Percentiles rank a stretch among this genome's conserved stretches.
These are phyloP conservation scores for Fusarium albosuccineum DNA, from an alignment of 2,329 filamentous ascomycete species.

Conservation along the genomic window DNA sequence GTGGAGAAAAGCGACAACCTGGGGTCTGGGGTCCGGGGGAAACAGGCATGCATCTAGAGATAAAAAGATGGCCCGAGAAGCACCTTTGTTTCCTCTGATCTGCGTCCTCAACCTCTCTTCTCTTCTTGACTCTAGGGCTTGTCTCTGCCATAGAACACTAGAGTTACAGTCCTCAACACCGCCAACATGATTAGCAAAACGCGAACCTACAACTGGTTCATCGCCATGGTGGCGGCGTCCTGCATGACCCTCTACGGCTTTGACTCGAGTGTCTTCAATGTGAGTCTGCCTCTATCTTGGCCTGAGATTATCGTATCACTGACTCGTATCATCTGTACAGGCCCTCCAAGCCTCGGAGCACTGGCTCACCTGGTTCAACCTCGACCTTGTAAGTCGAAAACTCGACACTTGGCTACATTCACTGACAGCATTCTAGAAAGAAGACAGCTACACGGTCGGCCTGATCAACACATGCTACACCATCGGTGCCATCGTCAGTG, in stretches of 20 bases:
- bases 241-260: conserved; percentile 83
- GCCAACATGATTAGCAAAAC: conserved; percentile 53
- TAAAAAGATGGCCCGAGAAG: conserved; percentile 37
- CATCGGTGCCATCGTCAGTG: conserved; percentile 76
- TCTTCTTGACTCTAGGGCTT: neutral
- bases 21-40: conserved; percentile 38
- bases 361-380: conserved; percentile 74
- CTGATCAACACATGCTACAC: conserved; percentile 77
- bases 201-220: conserved; percentile 60
- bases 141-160: neutral
- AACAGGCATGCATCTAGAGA: conserved; percentile 26
- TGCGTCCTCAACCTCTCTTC: conserved; percentile 12
- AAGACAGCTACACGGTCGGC: conserved; percentile 60
- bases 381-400: conserved; percentile 51
- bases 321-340: conserved; percentile 21
- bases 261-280: conserved; percentile 79
- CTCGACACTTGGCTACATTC: neutral
- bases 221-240: conserved; percentile 76
- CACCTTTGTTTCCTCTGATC: conserved; percentile 17
- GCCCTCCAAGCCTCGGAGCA: conserved; percentile 75
- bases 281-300: neutral
- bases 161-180: conserved; percentile 22
- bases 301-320: neutral
- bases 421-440: conserved; percentile 46
- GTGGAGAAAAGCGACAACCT: conserved; percentile 30